Conservation (phyloP, 1,139 yeast species). For the Saccharomyces hybrid region DNA sequence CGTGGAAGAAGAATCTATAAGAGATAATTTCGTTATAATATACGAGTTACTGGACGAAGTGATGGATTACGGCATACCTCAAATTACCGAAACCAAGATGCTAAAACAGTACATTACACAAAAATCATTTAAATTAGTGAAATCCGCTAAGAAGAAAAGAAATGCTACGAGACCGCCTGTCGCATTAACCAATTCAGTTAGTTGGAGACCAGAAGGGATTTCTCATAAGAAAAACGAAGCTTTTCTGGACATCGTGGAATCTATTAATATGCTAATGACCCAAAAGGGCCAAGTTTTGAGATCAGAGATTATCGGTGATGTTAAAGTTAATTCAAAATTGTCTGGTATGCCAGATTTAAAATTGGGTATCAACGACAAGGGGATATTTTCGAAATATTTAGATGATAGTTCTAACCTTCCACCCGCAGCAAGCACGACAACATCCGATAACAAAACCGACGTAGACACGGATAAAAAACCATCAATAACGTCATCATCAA, state of each 20-base stretch:
- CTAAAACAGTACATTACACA: slow-evolving; percentile 83
- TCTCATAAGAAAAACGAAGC: slow-evolving; percentile 91
- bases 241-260: slow-evolving; percentile 87
- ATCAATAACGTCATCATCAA: slow-evolving; percentile 27
- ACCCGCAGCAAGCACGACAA: slow-evolving; percentile 11
- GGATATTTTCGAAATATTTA: slow-evolving; percentile 43
- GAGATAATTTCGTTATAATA: slow-evolving; percentile 89
- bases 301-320: slow-evolving; percentile 83
- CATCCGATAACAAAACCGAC: slow-evolving; percentile 7
- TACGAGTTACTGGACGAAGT: slow-evolving; percentile 91
- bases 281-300: slow-evolving; percentile 86
- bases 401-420: slow-evolving; percentile 23
- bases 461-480: slow-evolving; percentile 14
- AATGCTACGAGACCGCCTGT: slow-evolving; percentile 69
- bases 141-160: slow-evolving; percentile 36
- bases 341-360: slow-evolving; percentile 98
- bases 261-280: slow-evolving; percentile 83
- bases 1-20: slow-evolving; percentile 86
- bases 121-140: slow-evolving; percentile 59
- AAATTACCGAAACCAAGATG: slow-evolving; percentile 90
- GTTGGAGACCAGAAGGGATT: slow-evolving; percentile 95
- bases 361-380: slow-evolving; percentile 86
- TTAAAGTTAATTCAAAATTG: slow-evolving; percentile 79
- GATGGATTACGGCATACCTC: slow-evolving; percentile 98
- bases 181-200: slow-evolving; percentile 88